These are phyloP conservation scores for Jacaranda mimosifolia DNA, from an alignment of 257 asterid species.

Conservation along the genomic window DNA sequence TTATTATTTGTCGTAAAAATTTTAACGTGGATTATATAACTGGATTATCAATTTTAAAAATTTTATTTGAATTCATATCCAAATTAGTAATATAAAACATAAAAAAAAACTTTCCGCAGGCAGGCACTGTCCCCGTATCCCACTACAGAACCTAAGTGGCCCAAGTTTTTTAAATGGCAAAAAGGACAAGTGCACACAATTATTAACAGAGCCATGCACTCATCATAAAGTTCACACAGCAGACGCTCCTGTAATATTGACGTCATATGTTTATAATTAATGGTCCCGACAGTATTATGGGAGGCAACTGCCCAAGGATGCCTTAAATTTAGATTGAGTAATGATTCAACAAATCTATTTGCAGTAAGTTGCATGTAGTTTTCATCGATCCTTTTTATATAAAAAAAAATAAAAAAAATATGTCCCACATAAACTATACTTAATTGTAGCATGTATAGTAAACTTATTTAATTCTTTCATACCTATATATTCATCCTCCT, in stretches of 20 bases:
- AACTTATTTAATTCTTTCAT: slow-evolving; percentile 31
- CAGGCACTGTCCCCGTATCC: slow-evolving; percentile 21
- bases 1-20: too few relatives aligned
- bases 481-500: slow-evolving; percentile 38
- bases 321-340: slow-evolving; percentile 20
- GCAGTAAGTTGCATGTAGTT: slow-evolving; percentile 18
- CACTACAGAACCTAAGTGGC: slow-evolving; percentile 34
- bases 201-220: slow-evolving; percentile 26
- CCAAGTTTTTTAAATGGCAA: slow-evolving; percentile 16
- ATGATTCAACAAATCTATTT: slow-evolving; percentile 5
- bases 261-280: slow-evolving; percentile 31
- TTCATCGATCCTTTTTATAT: not conserved
- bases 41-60: too few relatives aligned
- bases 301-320: slow-evolving; percentile 24
- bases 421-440: slow-evolving; percentile 20
- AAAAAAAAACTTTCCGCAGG: too few relatives aligned
- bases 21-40: too few relatives aligned
- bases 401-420: not conserved
- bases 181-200: slow-evolving; percentile 30
- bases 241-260: slow-evolving; percentile 36
- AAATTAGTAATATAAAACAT: too few relatives aligned
- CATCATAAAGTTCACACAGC: slow-evolving; percentile 31
- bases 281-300: slow-evolving; percentile 41
- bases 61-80: too few relatives aligned
- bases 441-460: slow-evolving; percentile 18